Conservation (phyloP, 768 basidiomycete genomes). For the Jaapia argillacea region DNA sequence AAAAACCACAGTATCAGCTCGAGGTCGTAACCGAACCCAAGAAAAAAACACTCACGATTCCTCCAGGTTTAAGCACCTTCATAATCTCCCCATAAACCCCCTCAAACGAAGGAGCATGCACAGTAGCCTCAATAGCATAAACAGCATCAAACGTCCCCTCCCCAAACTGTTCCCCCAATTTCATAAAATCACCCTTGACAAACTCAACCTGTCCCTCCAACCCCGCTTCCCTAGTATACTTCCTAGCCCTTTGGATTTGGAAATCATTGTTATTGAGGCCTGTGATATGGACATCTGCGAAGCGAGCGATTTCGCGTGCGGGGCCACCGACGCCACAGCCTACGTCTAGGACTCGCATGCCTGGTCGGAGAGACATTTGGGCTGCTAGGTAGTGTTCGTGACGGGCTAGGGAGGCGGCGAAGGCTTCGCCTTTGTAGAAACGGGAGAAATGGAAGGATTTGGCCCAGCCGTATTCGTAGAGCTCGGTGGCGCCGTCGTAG, state of each 20-base stretch:
- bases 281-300: slow-evolving; percentile 75
- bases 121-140: slow-evolving; percentile 96
- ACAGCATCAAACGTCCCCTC: slow-evolving; percentile 92
- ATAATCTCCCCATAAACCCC: slow-evolving; percentile 91
- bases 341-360: slow-evolving; percentile 96
- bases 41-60: slow-evolving; percentile 51
- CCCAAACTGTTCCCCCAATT: slow-evolving; percentile 83
- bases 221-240: slow-evolving; percentile 70
- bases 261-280: slow-evolving; percentile 96
- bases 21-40: neutral
- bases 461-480: slow-evolving; percentile 93
- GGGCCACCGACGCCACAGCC: slow-evolving; percentile 98
- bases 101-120: slow-evolving; percentile 92
- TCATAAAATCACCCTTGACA: slow-evolving; percentile 96
- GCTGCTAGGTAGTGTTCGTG: slow-evolving; percentile 96
- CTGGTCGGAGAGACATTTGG: slow-evolving; percentile 74
- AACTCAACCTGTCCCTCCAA: slow-evolving; percentile 72
- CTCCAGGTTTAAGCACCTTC: slow-evolving; percentile 93
- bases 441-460: slow-evolving; percentile 95
- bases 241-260: slow-evolving; percentile 80
- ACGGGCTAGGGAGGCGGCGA: slow-evolving; percentile 70
- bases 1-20: slow-evolving; percentile 2
- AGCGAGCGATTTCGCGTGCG: slow-evolving; percentile 88
- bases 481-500: slow-evolving; percentile 92
- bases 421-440: slow-evolving; percentile 87